Evolutionary conservation across 1,284 basidiomycete species (phyloP).

Genomic region (Veloboletus limbatus): DNA sequence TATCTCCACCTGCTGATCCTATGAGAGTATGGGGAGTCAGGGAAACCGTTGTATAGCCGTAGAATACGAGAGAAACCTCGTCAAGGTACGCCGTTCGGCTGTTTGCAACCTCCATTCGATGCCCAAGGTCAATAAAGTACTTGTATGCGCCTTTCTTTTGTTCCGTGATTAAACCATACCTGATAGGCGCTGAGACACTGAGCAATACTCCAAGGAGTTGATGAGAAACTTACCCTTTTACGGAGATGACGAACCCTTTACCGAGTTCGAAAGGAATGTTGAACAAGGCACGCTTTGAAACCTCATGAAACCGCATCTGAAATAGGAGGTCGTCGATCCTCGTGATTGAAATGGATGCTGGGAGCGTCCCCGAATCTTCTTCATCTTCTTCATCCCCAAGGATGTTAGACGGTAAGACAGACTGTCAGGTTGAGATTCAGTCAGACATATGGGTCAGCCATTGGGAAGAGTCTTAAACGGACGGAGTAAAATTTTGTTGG

Average conservation of each 20-base stretch:
- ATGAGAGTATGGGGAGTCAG: conserved; percentile 20
- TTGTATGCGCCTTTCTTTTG: conserved; percentile 80
- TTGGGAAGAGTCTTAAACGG: conserved; percentile 27
- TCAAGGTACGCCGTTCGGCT: conserved; percentile 75
- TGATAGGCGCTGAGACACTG: conserved; percentile 32
- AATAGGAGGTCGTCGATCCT: conserved; percentile 76
- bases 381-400: conserved; percentile 46
- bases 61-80: conserved; percentile 46
- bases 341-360: conserved; percentile 66
- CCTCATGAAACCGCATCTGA: conserved; percentile 82
- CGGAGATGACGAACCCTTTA: conserved; percentile 79
- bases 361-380: conserved; percentile 50
- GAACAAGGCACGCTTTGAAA: conserved; percentile 86
- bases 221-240: conserved; percentile 72
- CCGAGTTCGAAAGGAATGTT: conserved; percentile 81
- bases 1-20: conserved; percentile 62
- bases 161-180: conserved; percentile 83
- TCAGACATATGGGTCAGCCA: not conserved
- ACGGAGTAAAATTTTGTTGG: conserved; percentile 84
- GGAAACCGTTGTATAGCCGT: not conserved
- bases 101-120: conserved; percentile 71
- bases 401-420: conserved; percentile 57
- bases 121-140: conserved; percentile 78
- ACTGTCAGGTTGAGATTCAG: conserved; percentile 36
- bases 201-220: conserved; percentile 3